Evolutionary conservation across 371 early-diverging fungal genomes (phyloP).

Genomic region (Apophysomyces variabilis): DNA sequence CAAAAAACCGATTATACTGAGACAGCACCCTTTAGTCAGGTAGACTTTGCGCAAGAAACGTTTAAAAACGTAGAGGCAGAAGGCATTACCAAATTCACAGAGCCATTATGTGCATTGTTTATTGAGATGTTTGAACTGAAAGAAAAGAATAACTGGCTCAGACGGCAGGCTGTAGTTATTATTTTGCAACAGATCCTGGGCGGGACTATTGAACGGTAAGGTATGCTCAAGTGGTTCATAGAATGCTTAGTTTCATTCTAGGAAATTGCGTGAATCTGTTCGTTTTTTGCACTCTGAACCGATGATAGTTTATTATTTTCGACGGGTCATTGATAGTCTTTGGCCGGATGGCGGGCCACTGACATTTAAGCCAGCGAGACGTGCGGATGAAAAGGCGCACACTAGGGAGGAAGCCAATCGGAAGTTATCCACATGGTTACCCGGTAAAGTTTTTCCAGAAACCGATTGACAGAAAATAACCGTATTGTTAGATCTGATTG

Average conservation of each 20-base stretch:
- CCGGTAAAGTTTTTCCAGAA: slow-evolving; percentile 42
- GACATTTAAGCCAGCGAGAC: slow-evolving; percentile 43
- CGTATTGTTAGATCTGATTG: slow-evolving; percentile 59
- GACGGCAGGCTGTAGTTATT: slow-evolving; percentile 84
- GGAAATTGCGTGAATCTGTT: slow-evolving; percentile 53
- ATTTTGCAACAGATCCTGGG: slow-evolving; percentile 86
- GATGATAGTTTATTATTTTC: slow-evolving; percentile 48
- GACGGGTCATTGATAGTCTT: slow-evolving; percentile 40
- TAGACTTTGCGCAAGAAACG: slow-evolving; percentile 10
- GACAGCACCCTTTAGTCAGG: neutral
- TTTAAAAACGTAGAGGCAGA: slow-evolving; percentile 44
- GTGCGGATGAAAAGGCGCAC: slow-evolving; percentile 55
- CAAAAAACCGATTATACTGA: neutral
- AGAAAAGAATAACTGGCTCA: slow-evolving; percentile 85
- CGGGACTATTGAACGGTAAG: slow-evolving; percentile 81
- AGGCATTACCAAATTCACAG: slow-evolving; percentile 63
- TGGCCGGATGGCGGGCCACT: slow-evolving; percentile 59
- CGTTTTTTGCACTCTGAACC: slow-evolving; percentile 43
- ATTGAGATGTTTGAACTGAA: slow-evolving; percentile 88
- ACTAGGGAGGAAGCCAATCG: slow-evolving; percentile 69
- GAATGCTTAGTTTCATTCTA: slow-evolving; percentile 13
- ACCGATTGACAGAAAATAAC: slow-evolving; percentile 14
- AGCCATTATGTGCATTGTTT: slow-evolving; percentile 80
- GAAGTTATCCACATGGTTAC: slow-evolving; percentile 67
- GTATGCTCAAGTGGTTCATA: neutral